A percentile compares a stretch with the other conserved stretches of the same genome.
These are phyloP conservation scores for Aspergillus alliaceus DNA, from an alignment of 2,329 filamentous ascomycete genomes.

Conservation along the genomic window DNA sequence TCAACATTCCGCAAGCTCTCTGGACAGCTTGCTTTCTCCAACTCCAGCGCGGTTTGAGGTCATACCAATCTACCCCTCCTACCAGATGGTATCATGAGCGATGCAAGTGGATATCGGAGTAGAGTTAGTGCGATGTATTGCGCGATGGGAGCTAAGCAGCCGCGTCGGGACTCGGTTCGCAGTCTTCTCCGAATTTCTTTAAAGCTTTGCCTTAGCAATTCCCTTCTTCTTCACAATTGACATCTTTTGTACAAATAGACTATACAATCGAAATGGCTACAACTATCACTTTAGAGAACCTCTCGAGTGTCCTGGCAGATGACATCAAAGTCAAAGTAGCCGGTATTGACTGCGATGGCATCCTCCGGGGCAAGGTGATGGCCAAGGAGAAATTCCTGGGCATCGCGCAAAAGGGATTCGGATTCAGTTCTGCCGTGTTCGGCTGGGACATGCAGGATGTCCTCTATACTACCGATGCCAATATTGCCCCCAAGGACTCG, in stretches of 20 bases:
- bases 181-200: neutral
- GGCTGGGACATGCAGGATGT: constrained; percentile 96
- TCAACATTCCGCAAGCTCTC: neutral
- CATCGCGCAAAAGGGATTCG: constrained; percentile 74
- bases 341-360: constrained; percentile 81
- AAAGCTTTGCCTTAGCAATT: neutral
- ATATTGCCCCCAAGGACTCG: constrained; percentile 80
- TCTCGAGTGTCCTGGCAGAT: constrained; percentile 64
- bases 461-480: constrained; percentile 66
- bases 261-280: constrained; percentile 7
- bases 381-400: constrained; percentile 90
- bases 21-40: neutral
- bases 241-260: neutral
- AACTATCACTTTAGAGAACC: constrained; percentile 56
- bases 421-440: constrained; percentile 89
- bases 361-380: constrained; percentile 83
- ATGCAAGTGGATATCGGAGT: neutral
- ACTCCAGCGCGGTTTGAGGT: neutral
- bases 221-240: neutral
- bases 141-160: neutral
- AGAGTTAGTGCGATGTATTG: neutral
- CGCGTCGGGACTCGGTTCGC: neutral
- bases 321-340: constrained; percentile 83
- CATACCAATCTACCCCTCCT: neutral
- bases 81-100: neutral